Evolutionary conservation across 2,329 filamentous ascomycete genomes (phyloP).

Genomic region (Metarhizium guizhouense): DNA sequence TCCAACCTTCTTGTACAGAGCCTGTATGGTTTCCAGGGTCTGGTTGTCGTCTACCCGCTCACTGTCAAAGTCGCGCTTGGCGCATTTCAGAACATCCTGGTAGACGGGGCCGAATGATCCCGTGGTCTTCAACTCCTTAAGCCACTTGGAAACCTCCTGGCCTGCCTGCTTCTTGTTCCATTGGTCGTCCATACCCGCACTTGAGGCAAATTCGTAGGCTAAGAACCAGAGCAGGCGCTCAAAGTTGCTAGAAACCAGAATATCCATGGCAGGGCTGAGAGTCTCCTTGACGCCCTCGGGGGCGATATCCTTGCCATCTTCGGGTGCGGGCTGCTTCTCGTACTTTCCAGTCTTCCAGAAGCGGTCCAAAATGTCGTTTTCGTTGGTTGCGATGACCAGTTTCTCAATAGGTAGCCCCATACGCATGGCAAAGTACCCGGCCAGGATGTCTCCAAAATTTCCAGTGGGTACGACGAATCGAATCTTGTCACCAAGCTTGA

Average conservation of each 20-base stretch:
- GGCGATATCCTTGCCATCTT: conserved; percentile 40
- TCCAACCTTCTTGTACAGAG: conserved; percentile 47
- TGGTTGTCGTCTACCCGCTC: conserved; percentile 61
- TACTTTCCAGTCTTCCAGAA: conserved; percentile 91
- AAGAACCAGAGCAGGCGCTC: conserved; percentile 93
- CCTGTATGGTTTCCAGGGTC: conserved; percentile 56
- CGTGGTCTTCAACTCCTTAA: conserved; percentile 67
- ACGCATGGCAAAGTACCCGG: conserved; percentile 82
- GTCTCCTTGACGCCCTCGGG: conserved; percentile 80
- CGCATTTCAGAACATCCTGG: conserved; percentile 59
- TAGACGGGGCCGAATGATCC: conserved; percentile 77
- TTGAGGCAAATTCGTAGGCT: conserved; percentile 59
- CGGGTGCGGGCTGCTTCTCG: conserved; percentile 63
- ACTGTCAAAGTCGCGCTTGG: conserved; percentile 69
- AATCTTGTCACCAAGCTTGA: conserved; percentile 58
- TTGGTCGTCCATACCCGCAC: conserved; percentile 51
- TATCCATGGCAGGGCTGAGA: conserved; percentile 93
- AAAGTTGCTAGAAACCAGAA: conserved; percentile 92
- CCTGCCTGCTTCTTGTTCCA: conserved; percentile 63
- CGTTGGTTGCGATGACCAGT: conserved; percentile 88
- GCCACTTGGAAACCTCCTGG: conserved; percentile 70
- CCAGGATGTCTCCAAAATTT: conserved; percentile 93
- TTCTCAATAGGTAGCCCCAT: conserved; percentile 87
- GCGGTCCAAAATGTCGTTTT: conserved; percentile 92
- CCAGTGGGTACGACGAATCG: conserved; percentile 89